Conservation (phyloP, 306 rosid genomes). For the Gastrolobium villosum region DNA sequence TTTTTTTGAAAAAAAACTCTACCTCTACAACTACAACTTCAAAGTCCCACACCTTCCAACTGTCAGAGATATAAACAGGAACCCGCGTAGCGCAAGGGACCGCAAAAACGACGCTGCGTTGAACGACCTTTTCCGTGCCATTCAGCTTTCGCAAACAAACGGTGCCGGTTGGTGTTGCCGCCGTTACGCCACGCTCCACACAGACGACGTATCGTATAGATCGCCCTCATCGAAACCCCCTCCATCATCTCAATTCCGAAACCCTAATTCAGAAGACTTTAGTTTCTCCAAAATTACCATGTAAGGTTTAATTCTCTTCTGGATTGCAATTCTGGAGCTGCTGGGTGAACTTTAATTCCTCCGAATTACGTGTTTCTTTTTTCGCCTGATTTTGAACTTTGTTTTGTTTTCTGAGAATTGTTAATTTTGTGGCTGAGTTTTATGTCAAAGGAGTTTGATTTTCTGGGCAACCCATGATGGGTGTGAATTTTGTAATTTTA, state of each 20-base stretch:
- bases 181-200: slow-evolving; percentile 32
- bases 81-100: slow-evolving; percentile 39
- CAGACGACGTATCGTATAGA: slow-evolving; percentile 23
- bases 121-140: slow-evolving; percentile 20
- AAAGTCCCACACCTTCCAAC: not conserved
- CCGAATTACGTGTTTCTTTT: not conserved
- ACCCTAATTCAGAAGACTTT: slow-evolving; percentile 27
- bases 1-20: no score
- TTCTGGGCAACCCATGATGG: slow-evolving; percentile 16
- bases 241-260: slow-evolving; percentile 10
- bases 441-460: slow-evolving; percentile 15
- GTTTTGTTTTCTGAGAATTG: slow-evolving; percentile 15
- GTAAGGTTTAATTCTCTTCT: slow-evolving; percentile 41
- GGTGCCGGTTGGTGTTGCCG: slow-evolving; percentile 36
- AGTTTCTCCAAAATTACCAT: slow-evolving; percentile 11
- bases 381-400: not conserved
- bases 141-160: slow-evolving; percentile 32
- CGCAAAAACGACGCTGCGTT: slow-evolving; percentile 45
- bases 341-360: slow-evolving; percentile 12
- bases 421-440: slow-evolving; percentile 21
- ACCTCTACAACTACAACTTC: no score
- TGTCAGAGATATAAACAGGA: slow-evolving; percentile 6
- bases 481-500: slow-evolving; percentile 14
- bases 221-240: slow-evolving; percentile 31
- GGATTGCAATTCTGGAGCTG: slow-evolving; percentile 36